Percentiles rank a stretch among this genome's conserved stretches.
Evolutionary conservation across 2,329 filamentous ascomycete genomes (phyloP).

Genomic region (Penicillium freii): DNA sequence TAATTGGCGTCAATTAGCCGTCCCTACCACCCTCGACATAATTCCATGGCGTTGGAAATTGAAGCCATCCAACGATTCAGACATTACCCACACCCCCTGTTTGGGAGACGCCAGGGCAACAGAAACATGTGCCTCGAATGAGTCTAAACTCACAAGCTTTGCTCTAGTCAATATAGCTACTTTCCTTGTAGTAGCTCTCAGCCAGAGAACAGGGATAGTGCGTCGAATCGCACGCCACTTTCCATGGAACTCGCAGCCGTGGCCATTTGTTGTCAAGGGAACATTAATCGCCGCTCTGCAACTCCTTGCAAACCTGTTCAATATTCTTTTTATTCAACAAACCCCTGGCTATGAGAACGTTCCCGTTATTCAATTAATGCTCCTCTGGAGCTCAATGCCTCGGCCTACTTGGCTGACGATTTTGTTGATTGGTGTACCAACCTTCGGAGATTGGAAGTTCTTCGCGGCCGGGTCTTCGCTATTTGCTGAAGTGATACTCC

Average conservation of each 20-base stretch:
- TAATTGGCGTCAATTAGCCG: background rate
- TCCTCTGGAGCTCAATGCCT: background rate
- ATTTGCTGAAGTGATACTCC: background rate
- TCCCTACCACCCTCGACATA: background rate
- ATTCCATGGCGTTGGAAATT: background rate
- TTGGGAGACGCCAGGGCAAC: background rate
- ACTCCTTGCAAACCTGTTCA: background rate
- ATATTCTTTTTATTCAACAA: background rate
- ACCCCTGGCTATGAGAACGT: background rate
- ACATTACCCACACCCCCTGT: background rate
- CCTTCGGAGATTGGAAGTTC: background rate
- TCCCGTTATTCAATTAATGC: background rate
- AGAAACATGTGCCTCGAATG: background rate
- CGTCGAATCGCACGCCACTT: background rate
- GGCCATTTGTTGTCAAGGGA: background rate
- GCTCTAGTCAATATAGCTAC: slow-evolving; percentile 1
- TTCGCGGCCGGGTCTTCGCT: background rate
- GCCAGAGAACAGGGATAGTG: background rate
- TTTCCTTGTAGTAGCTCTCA: background rate
- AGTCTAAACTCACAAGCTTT: background rate
- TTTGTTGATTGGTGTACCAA: background rate
- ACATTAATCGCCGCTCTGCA: background rate
- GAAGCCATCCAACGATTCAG: background rate
- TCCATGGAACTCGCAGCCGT: background rate
- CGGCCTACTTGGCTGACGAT: background rate